Conservation (phyloP, 2,329 filamentous ascomycete species). For the Diplodia sapinea region DNA sequence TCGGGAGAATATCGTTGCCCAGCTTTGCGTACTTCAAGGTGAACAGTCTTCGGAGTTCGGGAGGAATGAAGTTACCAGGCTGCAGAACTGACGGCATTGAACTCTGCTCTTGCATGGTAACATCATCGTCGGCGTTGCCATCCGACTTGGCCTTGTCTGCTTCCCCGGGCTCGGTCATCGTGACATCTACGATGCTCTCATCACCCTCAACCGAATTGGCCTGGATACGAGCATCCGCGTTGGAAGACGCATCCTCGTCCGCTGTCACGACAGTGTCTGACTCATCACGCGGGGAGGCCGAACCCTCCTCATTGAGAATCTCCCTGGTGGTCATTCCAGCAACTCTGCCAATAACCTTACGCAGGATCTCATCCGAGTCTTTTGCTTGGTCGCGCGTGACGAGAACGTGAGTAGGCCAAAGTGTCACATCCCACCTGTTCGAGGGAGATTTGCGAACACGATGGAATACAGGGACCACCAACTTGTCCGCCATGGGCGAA, state of each 20-base stretch:
- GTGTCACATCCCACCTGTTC: conserved; percentile 46
- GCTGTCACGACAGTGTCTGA: conserved; percentile 73
- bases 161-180: conserved; percentile 71
- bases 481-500: conserved; percentile 66
- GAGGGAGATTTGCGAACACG: conserved; percentile 52
- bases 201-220: conserved; percentile 84
- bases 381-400: conserved; percentile 74
- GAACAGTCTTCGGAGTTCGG: conserved; percentile 70
- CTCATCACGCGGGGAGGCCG: conserved; percentile 57
- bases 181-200: conserved; percentile 88
- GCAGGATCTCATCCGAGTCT: conserved; percentile 73
- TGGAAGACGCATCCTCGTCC: conserved; percentile 67
- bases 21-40: conserved; percentile 69
- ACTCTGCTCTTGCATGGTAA: conserved; percentile 44
- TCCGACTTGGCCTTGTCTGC: conserved; percentile 36
- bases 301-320: conserved; percentile 63
- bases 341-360: conserved; percentile 79
- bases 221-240: conserved; percentile 72
- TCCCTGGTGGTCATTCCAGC: conserved; percentile 76
- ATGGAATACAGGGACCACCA: conserved; percentile 76
- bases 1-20: conserved; percentile 66
- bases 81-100: conserved; percentile 58
- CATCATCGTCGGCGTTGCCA: conserved; percentile 36
- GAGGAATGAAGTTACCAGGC: conserved; percentile 65
- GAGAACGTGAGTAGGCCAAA: conserved; percentile 71